These are phyloP conservation scores for Isatis tinctoria DNA, from an alignment of 345 rosid species.

Conservation along the genomic window DNA sequence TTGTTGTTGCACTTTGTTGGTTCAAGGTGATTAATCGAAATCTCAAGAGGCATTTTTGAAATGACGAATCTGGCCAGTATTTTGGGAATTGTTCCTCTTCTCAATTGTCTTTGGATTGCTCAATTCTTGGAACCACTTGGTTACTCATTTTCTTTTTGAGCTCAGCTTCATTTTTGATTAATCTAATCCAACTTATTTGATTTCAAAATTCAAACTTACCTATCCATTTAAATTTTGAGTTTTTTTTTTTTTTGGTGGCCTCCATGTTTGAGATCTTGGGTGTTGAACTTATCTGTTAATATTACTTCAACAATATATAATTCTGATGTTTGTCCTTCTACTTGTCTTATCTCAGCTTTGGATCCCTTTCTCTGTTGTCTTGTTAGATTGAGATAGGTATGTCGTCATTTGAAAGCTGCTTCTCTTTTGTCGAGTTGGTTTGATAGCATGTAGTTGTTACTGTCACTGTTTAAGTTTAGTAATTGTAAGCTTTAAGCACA, in stretches of 20 bases:
- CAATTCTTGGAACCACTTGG: not conserved
- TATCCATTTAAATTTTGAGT: not conserved
- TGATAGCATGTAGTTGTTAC: not conserved
- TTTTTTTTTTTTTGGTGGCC: not conserved
- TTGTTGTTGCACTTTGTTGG: not conserved
- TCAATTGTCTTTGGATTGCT: not conserved
- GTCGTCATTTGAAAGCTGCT: not conserved
- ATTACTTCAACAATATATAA: not conserved
- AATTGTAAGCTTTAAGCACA: not conserved
- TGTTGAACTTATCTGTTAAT: not conserved
- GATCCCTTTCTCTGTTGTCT: not conserved
- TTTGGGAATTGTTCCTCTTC: not conserved
- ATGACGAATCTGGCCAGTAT: not conserved
- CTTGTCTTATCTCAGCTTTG: not conserved
- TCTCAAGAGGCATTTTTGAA: not conserved
- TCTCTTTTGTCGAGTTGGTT: not conserved
- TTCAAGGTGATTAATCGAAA: not conserved
- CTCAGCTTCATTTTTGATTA: not conserved
- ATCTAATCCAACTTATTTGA: not conserved
- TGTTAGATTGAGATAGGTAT: not conserved
- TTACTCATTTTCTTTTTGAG: not conserved
- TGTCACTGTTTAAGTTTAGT: not conserved
- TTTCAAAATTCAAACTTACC: conserved; percentile 7
- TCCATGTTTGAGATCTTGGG: conserved; percentile 1
- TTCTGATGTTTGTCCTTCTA: not conserved